A percentile compares a stretch with the other conserved stretches of the same genome.
phyloP scores from a whole-genome alignment of 768 basidiomycete species.

The Lentinula aciculospora region DNA sequence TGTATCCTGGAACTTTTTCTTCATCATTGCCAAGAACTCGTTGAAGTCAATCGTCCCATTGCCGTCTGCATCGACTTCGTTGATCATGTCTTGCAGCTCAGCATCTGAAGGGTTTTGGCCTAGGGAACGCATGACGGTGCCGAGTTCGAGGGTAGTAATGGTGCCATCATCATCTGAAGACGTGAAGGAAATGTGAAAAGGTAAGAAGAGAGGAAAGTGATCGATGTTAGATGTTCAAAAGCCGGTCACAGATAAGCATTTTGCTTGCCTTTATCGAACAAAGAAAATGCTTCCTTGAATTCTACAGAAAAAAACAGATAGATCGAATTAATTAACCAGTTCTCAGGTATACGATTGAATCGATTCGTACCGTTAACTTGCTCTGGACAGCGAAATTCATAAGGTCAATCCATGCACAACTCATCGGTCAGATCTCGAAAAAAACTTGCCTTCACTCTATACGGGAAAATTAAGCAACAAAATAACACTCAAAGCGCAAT shows the following conservation, averaged over 20 bases:
- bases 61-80: conserved; percentile 34
- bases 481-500: too few relatives aligned
- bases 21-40: conserved; percentile 44
- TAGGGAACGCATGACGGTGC: conserved; percentile 43
- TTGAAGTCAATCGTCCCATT: conserved; percentile 40
- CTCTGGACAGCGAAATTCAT: background rate
- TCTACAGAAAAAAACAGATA: conserved; percentile 10
- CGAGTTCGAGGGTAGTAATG: conserved; percentile 44
- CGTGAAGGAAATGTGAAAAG: background rate
- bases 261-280: conserved; percentile 22
- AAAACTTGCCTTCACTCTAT: background rate
- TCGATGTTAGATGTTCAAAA: too few relatives aligned
- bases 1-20: conserved; percentile 32
- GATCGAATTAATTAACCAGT: background rate
- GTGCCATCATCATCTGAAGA: conserved; percentile 40
- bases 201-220: background rate
- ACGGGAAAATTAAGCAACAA: background rate
- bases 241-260: background rate
- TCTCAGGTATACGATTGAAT: background rate
- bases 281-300: conserved; percentile 18
- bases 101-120: conserved; percentile 44
- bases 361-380: conserved; percentile 6
- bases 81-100: conserved; percentile 45
- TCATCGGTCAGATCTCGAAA: background rate
- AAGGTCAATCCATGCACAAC: background rate